These are phyloP conservation scores for Pholiota molesta DNA, from an alignment of 768 basidiomycete species.

Conservation along the genomic window DNA sequence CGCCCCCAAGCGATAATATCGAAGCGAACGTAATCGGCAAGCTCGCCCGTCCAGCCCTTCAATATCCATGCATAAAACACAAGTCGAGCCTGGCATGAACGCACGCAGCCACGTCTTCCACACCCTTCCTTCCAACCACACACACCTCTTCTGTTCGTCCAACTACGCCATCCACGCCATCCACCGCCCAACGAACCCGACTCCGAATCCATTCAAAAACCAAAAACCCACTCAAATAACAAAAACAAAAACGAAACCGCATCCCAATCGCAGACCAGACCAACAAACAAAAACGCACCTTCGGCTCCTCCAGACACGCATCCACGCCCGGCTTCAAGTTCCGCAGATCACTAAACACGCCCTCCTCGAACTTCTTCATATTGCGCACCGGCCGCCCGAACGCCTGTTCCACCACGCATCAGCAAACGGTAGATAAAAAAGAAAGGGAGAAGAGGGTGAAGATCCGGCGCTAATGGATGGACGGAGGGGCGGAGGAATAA, in stretches of 20 bases:
- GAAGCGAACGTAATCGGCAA: neutral
- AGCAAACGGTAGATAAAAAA: too few relatives aligned
- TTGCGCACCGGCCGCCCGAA: constrained; percentile 90
- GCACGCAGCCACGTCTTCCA: neutral
- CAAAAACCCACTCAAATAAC: neutral
- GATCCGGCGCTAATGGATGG: too few relatives aligned
- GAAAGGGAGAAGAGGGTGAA: too few relatives aligned
- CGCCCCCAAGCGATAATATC: too few relatives aligned
- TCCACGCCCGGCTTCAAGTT: constrained; percentile 94
- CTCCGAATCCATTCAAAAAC: neutral
- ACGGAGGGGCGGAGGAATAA: too few relatives aligned
- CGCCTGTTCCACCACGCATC: constrained; percentile 39
- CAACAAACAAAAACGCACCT: constrained; percentile 70
- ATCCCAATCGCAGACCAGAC: too few relatives aligned
- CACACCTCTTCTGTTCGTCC: too few relatives aligned
- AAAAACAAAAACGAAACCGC: neutral
- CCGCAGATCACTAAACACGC: constrained; percentile 90
- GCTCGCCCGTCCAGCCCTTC: neutral
- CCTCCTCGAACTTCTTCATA: constrained; percentile 98
- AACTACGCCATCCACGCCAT: neutral
- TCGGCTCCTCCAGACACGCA: constrained; percentile 94
- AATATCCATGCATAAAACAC: too few relatives aligned
- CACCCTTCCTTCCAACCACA: too few relatives aligned
- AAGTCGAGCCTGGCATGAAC: too few relatives aligned
- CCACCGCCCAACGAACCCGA: neutral